Evolutionary conservation across 106 monocot species (phyloP).

Genomic region (Allium cepa): DNA sequence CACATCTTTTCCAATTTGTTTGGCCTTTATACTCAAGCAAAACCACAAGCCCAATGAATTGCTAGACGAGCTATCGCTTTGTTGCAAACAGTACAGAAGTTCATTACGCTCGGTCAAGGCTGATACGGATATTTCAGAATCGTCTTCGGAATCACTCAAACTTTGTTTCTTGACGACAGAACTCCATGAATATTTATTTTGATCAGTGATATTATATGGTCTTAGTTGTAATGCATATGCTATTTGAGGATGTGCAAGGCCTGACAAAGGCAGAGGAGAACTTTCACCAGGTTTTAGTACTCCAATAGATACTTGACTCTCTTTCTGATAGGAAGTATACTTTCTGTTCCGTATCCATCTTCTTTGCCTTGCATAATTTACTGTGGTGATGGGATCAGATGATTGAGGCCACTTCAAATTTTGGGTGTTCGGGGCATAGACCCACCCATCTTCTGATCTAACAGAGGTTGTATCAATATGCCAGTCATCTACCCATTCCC

Average conservation of each 20-base stretch:
- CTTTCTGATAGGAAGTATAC: slow-evolving; percentile 15
- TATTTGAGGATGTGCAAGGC: slow-evolving; percentile 46
- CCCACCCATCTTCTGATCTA: slow-evolving; percentile 64
- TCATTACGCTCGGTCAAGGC: slow-evolving; percentile 53
- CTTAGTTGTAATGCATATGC: slow-evolving; percentile 62
- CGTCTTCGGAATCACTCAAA: slow-evolving; percentile 19
- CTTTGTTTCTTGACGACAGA: slow-evolving; percentile 27
- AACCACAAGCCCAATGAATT: slow-evolving; percentile 59
- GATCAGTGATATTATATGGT: slow-evolving; percentile 29
- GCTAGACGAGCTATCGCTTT: slow-evolving; percentile 30
- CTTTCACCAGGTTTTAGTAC: slow-evolving; percentile 62
- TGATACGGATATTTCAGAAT: slow-evolving; percentile 66
- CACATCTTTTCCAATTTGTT: slow-evolving; percentile 91
- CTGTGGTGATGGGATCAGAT: slow-evolving; percentile 14
- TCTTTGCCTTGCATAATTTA: slow-evolving; percentile 62
- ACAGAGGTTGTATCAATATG: slow-evolving; percentile 55
- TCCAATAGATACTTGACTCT: slow-evolving; percentile 40
- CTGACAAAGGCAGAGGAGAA: slow-evolving; percentile 68
- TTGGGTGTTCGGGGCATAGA: slow-evolving; percentile 63
- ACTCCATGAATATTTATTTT: slow-evolving; percentile 77
- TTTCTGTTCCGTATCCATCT: slow-evolving; percentile 84
- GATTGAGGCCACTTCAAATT: slow-evolving; percentile 75
- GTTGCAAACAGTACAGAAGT: slow-evolving; percentile 51
- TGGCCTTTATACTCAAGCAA: slow-evolving; percentile 60
- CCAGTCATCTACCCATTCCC: slow-evolving; percentile 90